Evolutionary conservation across 2,329 filamentous ascomycete species (phyloP), one percentile per base, ranked within the genome.

Genomic region (Acrocalymma vagum): DNA sequence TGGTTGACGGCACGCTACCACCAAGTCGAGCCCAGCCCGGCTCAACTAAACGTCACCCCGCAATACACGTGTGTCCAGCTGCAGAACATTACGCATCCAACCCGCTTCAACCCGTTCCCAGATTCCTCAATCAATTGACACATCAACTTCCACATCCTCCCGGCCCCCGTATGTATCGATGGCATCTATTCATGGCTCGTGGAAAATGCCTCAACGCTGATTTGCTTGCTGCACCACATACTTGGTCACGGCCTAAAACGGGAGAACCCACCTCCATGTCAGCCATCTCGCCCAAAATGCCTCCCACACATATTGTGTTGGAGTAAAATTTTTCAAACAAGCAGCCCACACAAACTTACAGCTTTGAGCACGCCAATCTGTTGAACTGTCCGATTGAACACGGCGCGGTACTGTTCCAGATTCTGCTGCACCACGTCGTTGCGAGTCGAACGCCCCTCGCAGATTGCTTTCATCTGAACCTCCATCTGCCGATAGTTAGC

Each of bases 391-490:
- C 92, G 88, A 56, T 87, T 77, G 72, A 93, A 99, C 10, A 96
- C 90, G 37, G 85, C 84, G 34, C 86, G 84, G 69, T 97, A 99
- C 74, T 94, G 90, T 46, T 86, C 82, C 40, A 99, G 76, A 65
- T 88, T 96, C 68, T 95, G 86, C 38, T 85, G 79, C 27, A 99
- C 80, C 30, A 99, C 89, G 14, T 83, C 81, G 38, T 82, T 79
- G 60, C 84, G 86, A 22, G 86, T 88, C 51, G 84, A 87, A 35
- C 82, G 84, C 17, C 94, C 94, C 45, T 93, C 91, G 71, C 94
- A 97, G 42, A 99, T 96, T 42, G 89, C 90, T 67, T 92, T 94
- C 93, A 99, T 96, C 67, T 91, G 90, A 48, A 90, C 74, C 72
- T 99, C 94, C 90, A 96, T 96, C 77, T 78, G 53, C 45, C 34